Evolutionary conservation across 768 basidiomycete species (phyloP), one percentile per base, ranked within the genome.

Genomic region (Suillus americanus): DNA sequence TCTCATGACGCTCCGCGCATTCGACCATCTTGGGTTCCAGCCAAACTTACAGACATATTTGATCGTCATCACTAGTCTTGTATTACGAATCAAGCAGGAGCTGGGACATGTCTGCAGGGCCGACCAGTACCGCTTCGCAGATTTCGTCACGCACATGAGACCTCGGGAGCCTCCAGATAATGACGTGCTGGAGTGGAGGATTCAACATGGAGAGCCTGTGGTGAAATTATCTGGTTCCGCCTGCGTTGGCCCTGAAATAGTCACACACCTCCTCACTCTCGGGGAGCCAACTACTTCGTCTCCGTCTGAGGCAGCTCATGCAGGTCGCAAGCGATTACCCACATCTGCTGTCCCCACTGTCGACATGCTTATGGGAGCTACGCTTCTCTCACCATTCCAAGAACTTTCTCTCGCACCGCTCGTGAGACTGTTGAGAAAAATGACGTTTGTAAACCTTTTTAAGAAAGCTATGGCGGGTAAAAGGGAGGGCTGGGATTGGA

Each of bases 31-130:
- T 40, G 70, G 72, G 2, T 69, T 81, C 14, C 67, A 68, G 1
- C 69, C 80, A 14, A 78, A 76, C 38, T 67, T 77, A 8, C 74
- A 72, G 50, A 79, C 79, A 2, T 85, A 84, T 65, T 74, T 74
- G 46, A 72, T 78, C 18, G 75, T 83, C 38, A 13, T 83, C 38
- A 76, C 79, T 6, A 78, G 74, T 61, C 67, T 86, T 67, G 75
- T 77, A n/a, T 63, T 65, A 28, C 72, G 74, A 12, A 75, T 75
- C 64, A 77, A 68, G 61, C 64, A 40, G 40, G 74, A 75, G 60
- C 30, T 62, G 12, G 65, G 41, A 23, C 60, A 60, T 3, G 43
- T 59, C 16, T 51, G 62, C 4, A n/a, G 25, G 12, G 38, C 65
- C 6, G 65, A 53, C 1, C 53, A 68, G 4, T 68, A 65, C 45